Evolutionary conservation across 148 eudicot species (phyloP).

Genomic region (Chenopodium berlandieri): DNA sequence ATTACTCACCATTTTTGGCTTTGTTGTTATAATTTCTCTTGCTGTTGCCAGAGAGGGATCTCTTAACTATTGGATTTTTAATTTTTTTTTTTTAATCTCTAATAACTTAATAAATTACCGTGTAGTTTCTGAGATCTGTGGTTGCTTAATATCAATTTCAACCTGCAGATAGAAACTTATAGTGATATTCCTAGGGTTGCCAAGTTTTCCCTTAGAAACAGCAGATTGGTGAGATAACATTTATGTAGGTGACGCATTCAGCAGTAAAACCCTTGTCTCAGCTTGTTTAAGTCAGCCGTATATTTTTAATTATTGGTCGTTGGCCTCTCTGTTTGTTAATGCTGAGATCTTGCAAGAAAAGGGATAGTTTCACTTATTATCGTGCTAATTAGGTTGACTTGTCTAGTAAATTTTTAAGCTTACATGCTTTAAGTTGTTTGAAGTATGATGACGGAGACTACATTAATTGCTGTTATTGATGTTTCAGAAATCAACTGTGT

Average conservation of each 20-base stretch:
- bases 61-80: no score
- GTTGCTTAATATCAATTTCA: neutral
- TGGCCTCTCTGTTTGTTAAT: neutral
- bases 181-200: neutral
- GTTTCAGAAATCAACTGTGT: neutral
- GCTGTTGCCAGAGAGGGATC: neutral
- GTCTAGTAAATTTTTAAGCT: neutral
- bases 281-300: neutral
- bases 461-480: neutral
- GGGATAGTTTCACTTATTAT: neutral
- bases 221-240: neutral
- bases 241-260: neutral
- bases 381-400: neutral
- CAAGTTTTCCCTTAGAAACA: neutral
- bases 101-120: neutral
- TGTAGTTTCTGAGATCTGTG: neutral
- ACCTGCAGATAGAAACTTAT: neutral
- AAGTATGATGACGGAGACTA: neutral
- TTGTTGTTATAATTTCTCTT: neutral
- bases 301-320: neutral
- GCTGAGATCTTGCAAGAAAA: neutral
- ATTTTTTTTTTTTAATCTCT: no score
- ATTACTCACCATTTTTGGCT: neutral
- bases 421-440: neutral
- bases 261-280: neutral